Evolutionary conservation across 495 filamentous ascomycete species (phyloP).

Genomic region (Terfezia claveryi): DNA sequence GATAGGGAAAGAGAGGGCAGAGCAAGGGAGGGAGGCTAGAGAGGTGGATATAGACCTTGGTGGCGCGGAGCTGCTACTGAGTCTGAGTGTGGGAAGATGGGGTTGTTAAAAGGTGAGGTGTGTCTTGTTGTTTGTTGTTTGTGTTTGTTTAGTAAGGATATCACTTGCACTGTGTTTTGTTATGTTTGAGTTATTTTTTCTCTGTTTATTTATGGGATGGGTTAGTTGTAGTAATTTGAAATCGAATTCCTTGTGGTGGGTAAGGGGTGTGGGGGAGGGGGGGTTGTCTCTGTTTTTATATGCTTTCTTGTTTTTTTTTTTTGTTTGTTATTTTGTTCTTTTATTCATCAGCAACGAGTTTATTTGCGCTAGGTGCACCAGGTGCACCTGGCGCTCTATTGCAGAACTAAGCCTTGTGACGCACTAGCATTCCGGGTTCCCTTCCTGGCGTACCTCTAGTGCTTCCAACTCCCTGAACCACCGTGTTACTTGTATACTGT

Average conservation of each 20-base stretch:
- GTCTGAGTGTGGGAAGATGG: background rate
- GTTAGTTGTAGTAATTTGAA: background rate
- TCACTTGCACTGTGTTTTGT: background rate
- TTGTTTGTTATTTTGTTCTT: too few relatives aligned
- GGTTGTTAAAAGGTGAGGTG: background rate
- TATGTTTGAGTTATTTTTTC: background rate
- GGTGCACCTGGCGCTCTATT: too few relatives aligned
- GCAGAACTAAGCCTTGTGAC: too few relatives aligned
- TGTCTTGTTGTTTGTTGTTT: background rate
- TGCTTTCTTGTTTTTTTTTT: too few relatives aligned
- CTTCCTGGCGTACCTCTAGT: too few relatives aligned
- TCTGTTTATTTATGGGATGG: background rate
- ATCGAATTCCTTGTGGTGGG: background rate
- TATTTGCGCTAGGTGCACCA: too few relatives aligned
- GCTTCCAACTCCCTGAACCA: too few relatives aligned
- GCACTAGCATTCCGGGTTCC: too few relatives aligned
- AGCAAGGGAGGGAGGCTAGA: background rate
- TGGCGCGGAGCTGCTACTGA: background rate
- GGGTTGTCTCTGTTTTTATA: too few relatives aligned
- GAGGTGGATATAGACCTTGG: background rate
- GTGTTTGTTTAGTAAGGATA: background rate
- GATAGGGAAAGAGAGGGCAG: too few relatives aligned
- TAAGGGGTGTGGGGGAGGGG: background rate
- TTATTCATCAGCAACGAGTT: too few relatives aligned
- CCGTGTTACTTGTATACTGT: too few relatives aligned